Evolutionary conservation across 139 green algal species (phyloP), one percentile per base, ranked within the genome.

Genomic region (Chlamydomonas incerta): DNA sequence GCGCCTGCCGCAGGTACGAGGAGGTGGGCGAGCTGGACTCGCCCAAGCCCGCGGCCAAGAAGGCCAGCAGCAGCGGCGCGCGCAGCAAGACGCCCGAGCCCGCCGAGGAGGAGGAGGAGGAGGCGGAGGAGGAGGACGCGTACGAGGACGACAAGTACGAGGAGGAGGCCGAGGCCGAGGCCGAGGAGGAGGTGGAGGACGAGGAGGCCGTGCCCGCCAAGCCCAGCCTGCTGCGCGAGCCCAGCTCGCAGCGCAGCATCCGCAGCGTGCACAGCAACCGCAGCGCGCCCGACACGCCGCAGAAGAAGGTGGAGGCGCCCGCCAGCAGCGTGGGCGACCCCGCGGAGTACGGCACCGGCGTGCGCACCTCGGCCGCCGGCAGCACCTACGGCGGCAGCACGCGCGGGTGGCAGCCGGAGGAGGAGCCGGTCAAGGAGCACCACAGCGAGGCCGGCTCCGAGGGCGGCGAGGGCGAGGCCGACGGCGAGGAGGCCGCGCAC

Each of bases 271-370:
- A 26, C 34, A 72, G 75, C 58, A 35, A 71, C 23, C 57, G 58
- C 58, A 41, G 24, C 13, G 74, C 74, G 58, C 74, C 74, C 29
- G 74, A 82, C 60, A 82, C 74, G 21, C 74, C 74, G 9, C 29
- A 52, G 58, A 71, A 71, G 58, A 31, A 52, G 2, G 34, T 29
- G 20, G 74, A 81, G 73, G 52, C 5, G 8, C 73, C 73, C 29
- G 73, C 73, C 55, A 81, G 73, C 73, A 69, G 52, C 73, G 33
- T 69, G 13, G 72, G 72, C 72, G 73, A 81, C 73, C 73, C 73
- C 2, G 73, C 10, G 10, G 31, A 31, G 52, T 69, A 68, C 57
- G 71, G 50, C 50, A 80, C 72, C 11, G 34, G 35, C 41, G 8
- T 50, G 31, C 74, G 74, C 11, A 55, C 58, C 0, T 72, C 57